phyloP scores from a whole-genome alignment of 495 filamentous ascomycete species.

The Choiromyces venosus region DNA sequence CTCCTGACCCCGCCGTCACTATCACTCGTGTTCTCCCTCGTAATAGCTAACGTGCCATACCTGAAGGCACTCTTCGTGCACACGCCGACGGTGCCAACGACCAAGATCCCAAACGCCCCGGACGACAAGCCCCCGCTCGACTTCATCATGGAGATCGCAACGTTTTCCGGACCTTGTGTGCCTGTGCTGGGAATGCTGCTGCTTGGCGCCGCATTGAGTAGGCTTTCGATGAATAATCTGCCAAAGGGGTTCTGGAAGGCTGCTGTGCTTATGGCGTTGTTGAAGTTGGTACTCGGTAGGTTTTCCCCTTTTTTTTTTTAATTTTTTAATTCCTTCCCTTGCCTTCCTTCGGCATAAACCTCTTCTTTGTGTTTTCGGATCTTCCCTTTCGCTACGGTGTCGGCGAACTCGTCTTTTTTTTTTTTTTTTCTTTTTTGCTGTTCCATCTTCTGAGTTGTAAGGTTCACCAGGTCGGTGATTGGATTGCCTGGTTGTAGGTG shows the following conservation, averaged over 20 bases:
- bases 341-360: background rate
- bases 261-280: conserved; percentile 30
- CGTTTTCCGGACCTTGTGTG: conserved; percentile 29
- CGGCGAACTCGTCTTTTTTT: background rate
- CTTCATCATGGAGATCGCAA: conserved; percentile 38
- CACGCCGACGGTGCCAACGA: conserved; percentile 1
- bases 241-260: conserved; percentile 41
- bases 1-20: conserved; percentile 32
- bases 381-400: background rate
- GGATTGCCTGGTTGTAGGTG: background rate
- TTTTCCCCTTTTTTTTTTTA: no score
- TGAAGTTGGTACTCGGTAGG: conserved; percentile 39
- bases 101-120: conserved; percentile 30
- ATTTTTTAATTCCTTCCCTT: background rate
- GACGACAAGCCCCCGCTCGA: conserved; percentile 37
- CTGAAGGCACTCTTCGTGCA: conserved; percentile 35
- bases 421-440: no score
- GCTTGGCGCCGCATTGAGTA: conserved; percentile 33
- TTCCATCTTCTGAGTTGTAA: background rate
- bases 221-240: conserved; percentile 29
- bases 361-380: background rate
- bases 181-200: conserved; percentile 35
- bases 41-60: conserved; percentile 33
- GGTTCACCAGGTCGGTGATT: background rate
- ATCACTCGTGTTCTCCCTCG: conserved; percentile 29